Conservation (phyloP, 805 yeast genomes). For the Millerozyma miso region DNA sequence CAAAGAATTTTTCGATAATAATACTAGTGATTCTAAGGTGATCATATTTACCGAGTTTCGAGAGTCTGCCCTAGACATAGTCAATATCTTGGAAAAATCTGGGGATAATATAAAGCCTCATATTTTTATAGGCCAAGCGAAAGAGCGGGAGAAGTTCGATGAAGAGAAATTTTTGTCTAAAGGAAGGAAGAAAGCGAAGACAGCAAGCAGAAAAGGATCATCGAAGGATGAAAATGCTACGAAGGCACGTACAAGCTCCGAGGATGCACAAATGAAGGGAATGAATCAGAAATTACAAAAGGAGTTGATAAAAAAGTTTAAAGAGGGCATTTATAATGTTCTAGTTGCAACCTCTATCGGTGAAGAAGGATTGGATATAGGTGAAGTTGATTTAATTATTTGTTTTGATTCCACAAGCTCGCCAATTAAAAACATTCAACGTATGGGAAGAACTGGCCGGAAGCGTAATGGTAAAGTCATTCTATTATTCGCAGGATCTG, state of each 20-base stretch:
- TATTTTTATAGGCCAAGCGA: slow-evolving; percentile 89
- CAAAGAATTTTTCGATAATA: slow-evolving; percentile 45
- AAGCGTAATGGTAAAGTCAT: slow-evolving; percentile 83
- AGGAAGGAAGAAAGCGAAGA: slow-evolving; percentile 28
- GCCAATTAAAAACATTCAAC: slow-evolving; percentile 87
- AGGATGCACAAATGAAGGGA: slow-evolving; percentile 72
- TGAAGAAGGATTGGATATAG: slow-evolving; percentile 97
- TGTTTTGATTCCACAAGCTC: slow-evolving; percentile 92
- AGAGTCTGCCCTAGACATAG: slow-evolving; percentile 86
- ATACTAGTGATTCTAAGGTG: slow-evolving; percentile 56
- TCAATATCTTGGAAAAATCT: slow-evolving; percentile 50
- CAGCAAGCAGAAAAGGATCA: slow-evolving; percentile 16
- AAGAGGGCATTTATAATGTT: slow-evolving; percentile 67
- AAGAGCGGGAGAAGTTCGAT: slow-evolving; percentile 66
- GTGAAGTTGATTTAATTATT: slow-evolving; percentile 91
- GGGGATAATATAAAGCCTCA: slow-evolving; percentile 52
- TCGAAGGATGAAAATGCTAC: slow-evolving; percentile 24
- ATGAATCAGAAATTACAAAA: slow-evolving; percentile 91
- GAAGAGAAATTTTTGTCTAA: slow-evolving; percentile 46
- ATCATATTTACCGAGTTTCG: slow-evolving; percentile 87
- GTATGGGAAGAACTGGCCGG: slow-evolving; percentile 99
- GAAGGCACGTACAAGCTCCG: slow-evolving; percentile 54
- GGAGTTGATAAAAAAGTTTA: slow-evolving; percentile 69
- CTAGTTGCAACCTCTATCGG: slow-evolving; percentile 96
- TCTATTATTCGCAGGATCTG: slow-evolving; percentile 71